A percentile compares a stretch with the other conserved stretches of the same genome.
phyloP scores from a whole-genome alignment of 441 rosid species.

The Euphorbia schlechtendalii region DNA sequence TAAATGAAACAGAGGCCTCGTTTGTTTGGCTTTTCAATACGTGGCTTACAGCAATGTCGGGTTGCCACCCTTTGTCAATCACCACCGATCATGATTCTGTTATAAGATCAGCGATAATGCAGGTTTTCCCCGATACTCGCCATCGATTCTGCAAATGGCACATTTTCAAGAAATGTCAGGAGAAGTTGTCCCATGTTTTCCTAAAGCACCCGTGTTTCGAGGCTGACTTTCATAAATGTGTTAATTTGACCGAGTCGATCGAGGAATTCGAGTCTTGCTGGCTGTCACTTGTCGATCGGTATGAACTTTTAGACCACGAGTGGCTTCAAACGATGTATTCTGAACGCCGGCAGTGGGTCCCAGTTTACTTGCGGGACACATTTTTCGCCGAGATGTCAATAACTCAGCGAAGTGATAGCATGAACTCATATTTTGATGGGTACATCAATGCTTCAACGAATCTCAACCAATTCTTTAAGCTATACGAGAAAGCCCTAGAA shows the following conservation, averaged over 20 bases:
- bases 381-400: conserved; percentile 87
- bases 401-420: conserved; percentile 70
- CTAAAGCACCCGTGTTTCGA: conserved; percentile 68
- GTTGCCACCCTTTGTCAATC: conserved; percentile 62
- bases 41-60: conserved; percentile 78
- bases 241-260: conserved; percentile 65
- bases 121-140: conserved; percentile 79
- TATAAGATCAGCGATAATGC: conserved; percentile 58
- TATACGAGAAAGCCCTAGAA: conserved; percentile 80
- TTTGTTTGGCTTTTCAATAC: conserved; percentile 84
- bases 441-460: conserved; percentile 74
- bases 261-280: conserved; percentile 84
- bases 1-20: conserved; percentile 81
- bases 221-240: conserved; percentile 75
- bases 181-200: conserved; percentile 71
- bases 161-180: conserved; percentile 80
- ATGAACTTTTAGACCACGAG: conserved; percentile 71
- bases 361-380: conserved; percentile 68
- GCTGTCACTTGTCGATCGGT: conserved; percentile 66
- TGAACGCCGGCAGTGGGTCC: conserved; percentile 80
- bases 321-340: conserved; percentile 73
- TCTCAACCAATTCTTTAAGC: conserved; percentile 69
- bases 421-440: conserved; percentile 85
- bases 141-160: conserved; percentile 93
- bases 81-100: conserved; percentile 76